phyloP scores from a whole-genome alignment of 768 basidiomycete species.

The Auriscalpium orientale region DNA sequence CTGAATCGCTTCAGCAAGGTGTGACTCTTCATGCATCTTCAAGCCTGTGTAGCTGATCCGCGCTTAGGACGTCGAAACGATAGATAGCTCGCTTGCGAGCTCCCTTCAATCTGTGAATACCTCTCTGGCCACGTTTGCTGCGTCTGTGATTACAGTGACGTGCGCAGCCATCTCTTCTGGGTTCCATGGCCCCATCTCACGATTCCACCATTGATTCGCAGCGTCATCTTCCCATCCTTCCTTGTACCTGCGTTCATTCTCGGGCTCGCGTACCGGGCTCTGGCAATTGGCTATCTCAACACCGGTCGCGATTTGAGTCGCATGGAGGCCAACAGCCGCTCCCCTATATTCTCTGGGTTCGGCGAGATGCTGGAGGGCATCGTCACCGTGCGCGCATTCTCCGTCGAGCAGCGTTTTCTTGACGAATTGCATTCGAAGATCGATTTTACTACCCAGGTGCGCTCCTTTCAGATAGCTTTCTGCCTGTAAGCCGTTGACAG shows the following conservation, averaged over 20 bases:
- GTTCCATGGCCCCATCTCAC: constrained; percentile 11
- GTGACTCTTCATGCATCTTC: not conserved
- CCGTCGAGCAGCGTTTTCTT: constrained; percentile 71
- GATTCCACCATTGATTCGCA: constrained; percentile 17
- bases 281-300: constrained; percentile 69
- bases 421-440: constrained; percentile 66
- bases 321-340: constrained; percentile 85
- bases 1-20: constrained; percentile 79
- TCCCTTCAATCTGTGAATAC: constrained; percentile 72
- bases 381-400: too few relatives aligned
- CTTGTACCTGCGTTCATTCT: constrained; percentile 72
- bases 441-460: constrained; percentile 69
- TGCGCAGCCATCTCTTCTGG: constrained; percentile 28
- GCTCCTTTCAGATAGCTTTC: too few relatives aligned
- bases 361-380: constrained; percentile 83
- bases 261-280: constrained; percentile 61
- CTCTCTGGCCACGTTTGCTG: constrained; percentile 69
- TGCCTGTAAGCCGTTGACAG: not conserved
- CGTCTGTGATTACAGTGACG: constrained; percentile 67
- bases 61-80: constrained; percentile 70
- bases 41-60: not conserved
- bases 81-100: constrained; percentile 64
- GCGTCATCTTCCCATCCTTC: constrained; percentile 77
- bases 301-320: constrained; percentile 80
- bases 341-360: constrained; percentile 80